Evolutionary conservation across 257 asterid genomes (phyloP).

Genomic region (Nicotiana noctiflora): DNA sequence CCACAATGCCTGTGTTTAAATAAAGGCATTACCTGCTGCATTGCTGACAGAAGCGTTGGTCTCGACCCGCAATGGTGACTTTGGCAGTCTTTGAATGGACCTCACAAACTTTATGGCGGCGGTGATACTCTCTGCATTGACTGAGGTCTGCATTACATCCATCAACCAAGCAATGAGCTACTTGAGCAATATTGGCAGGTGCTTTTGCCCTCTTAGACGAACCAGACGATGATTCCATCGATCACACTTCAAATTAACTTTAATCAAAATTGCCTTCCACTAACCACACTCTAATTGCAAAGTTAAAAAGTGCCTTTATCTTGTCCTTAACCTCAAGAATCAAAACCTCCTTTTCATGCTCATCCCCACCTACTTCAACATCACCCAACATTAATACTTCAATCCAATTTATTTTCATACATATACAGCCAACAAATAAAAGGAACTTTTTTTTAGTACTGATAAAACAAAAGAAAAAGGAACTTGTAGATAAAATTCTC

Average conservation of each 20-base stretch:
- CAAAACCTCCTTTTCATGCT: neutral
- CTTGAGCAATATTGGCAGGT: slow-evolving; percentile 35
- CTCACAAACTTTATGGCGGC: slow-evolving; percentile 90
- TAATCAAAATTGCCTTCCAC: neutral
- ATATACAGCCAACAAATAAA: neutral
- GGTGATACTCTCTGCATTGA: slow-evolving; percentile 74
- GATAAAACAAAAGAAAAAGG: neutral
- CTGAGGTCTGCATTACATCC: slow-evolving; percentile 82
- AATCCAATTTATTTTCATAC: too few species aligned
- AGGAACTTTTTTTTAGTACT: neutral
- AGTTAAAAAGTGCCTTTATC: slow-evolving; percentile 4
- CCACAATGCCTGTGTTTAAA: neutral
- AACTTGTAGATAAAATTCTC: neutral
- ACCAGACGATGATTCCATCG: slow-evolving; percentile 49
- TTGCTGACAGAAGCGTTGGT: slow-evolving; percentile 89
- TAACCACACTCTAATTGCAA: neutral
- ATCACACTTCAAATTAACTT: neutral
- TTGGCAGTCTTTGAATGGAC: slow-evolving; percentile 69
- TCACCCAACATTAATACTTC: too few species aligned
- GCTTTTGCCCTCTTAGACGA: slow-evolving; percentile 59
- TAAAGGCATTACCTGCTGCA: slow-evolving; percentile 76
- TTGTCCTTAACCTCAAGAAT: neutral
- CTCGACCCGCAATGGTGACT: slow-evolving; percentile 66
- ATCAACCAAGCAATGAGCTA: slow-evolving; percentile 73
- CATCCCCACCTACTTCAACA: neutral